These are phyloP conservation scores for Trypanosoma cruzi DNA, from an alignment of 208 protist genomes.

Conservation along the genomic window DNA sequence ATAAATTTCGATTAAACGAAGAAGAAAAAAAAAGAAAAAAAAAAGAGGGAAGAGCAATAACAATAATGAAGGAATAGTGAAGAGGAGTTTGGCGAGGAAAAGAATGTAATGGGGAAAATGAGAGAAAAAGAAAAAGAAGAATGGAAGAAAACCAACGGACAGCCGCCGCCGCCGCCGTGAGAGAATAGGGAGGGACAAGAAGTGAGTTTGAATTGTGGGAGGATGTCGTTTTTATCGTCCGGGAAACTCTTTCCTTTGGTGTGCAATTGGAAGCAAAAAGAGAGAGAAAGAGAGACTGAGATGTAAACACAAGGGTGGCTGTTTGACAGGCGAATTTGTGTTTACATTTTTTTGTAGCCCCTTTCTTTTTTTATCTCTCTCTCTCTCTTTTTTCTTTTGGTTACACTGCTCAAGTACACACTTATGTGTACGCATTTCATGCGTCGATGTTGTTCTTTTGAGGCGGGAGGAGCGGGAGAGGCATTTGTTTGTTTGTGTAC, in stretches of 20 bases:
- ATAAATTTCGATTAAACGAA: slow-evolving; percentile 9
- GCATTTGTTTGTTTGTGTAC: too few relatives aligned
- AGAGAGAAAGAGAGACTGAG: neutral
- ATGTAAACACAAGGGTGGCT: too few relatives aligned
- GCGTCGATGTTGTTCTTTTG: too few relatives aligned
- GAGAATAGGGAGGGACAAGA: neutral
- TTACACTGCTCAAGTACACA: too few relatives aligned
- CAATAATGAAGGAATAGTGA: neutral
- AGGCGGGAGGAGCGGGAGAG: too few relatives aligned
- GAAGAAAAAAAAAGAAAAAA: too few relatives aligned
- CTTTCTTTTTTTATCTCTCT: neutral
- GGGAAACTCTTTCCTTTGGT: too few relatives aligned
- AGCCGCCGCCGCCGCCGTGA: too few relatives aligned
- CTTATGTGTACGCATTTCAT: too few relatives aligned
- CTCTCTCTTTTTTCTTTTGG: neutral
- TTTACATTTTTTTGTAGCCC: neutral
- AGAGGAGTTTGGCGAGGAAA: neutral
- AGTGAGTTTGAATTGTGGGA: neutral
- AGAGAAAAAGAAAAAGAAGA: slow-evolving; percentile 5
- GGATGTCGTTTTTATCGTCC: too few relatives aligned
- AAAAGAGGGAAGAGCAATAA: too few relatives aligned
- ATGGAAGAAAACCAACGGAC: neutral
- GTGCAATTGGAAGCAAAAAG: slow-evolving; percentile 13
- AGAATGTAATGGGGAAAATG: neutral
- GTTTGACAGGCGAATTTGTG: neutral